Percentiles rank a stretch among this genome's conserved stretches.
Conservation (phyloP, 176 grass and related monocot species). For the Tillandsia leiboldiana region DNA sequence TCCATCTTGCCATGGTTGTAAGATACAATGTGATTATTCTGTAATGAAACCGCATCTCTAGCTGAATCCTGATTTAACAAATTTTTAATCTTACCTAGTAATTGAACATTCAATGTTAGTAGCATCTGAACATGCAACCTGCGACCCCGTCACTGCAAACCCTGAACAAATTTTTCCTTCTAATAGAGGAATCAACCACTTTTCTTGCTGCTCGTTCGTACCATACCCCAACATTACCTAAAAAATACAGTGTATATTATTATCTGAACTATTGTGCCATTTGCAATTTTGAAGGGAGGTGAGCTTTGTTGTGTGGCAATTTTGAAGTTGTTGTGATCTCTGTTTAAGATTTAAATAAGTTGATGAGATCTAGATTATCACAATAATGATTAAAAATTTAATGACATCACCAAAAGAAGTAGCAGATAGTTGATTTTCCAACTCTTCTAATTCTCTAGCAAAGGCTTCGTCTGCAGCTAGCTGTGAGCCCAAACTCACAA, state of each 20-base stretch:
- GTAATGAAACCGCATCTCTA: neutral
- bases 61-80: neutral
- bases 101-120: conserved; percentile 97
- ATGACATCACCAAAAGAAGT: conserved; percentile 22
- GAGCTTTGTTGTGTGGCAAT: too few relatives aligned
- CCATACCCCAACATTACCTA: conserved; percentile 95
- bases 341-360: too few relatives aligned
- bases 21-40: too few relatives aligned
- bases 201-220: conserved; percentile 75
- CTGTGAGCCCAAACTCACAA: conserved; percentile 28
- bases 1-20: too few relatives aligned
- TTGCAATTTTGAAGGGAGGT: too few relatives aligned
- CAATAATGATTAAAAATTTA: too few relatives aligned
- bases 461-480: conserved; percentile 68
- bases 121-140: conserved; percentile 97
- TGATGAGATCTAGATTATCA: too few relatives aligned
- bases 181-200: conserved; percentile 79
- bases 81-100: conserved; percentile 38
- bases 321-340: too few relatives aligned
- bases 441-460: conserved; percentile 62
- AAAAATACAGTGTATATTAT: neutral
- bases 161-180: conserved; percentile 85
- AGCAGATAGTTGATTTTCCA: conserved; percentile 42
- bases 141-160: conserved; percentile 97
- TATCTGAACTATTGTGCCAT: too few relatives aligned